Percentiles rank a stretch among this genome's conserved stretches.
These are phyloP conservation scores for Boletus rubescentipes DNA, from an alignment of 768 basidiomycete genomes.

Conservation along the genomic window DNA sequence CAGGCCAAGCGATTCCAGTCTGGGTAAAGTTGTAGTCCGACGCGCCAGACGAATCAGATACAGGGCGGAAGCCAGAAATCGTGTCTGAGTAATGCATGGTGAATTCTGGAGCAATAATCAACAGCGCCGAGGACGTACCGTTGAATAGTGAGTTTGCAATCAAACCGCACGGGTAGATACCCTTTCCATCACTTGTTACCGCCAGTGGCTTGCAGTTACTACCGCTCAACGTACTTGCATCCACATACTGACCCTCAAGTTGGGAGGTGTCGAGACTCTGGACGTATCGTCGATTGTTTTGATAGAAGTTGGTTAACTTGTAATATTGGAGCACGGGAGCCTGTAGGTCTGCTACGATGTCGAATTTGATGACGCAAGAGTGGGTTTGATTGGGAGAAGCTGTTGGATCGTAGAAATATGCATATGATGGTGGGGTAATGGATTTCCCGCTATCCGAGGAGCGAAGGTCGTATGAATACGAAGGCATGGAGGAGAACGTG, in stretches of 20 bases:
- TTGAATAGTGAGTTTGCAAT: slow-evolving; percentile 98
- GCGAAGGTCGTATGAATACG: slow-evolving; percentile 63
- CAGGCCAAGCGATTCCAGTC: slow-evolving; percentile 91
- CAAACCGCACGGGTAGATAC: slow-evolving; percentile 92
- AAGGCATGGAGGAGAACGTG: slow-evolving; percentile 54
- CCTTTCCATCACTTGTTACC: slow-evolving; percentile 43
- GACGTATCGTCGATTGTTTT: slow-evolving; percentile 98
- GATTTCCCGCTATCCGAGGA: slow-evolving; percentile 53
- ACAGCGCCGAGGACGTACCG: slow-evolving; percentile 45
- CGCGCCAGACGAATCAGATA: slow-evolving; percentile 39
- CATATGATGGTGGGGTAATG: slow-evolving; percentile 62
- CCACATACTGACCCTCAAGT: slow-evolving; percentile 70
- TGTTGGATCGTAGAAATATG: slow-evolving; percentile 58
- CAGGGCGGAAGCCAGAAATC: slow-evolving; percentile 58
- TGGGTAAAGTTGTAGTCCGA: slow-evolving; percentile 71
- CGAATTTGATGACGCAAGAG: slow-evolving; percentile 80
- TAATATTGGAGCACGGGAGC: slow-evolving; percentile 90
- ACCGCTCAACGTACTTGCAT: slow-evolving; percentile 46
- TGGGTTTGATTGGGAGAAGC: slow-evolving; percentile 45
- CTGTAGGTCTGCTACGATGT: slow-evolving; percentile 73
- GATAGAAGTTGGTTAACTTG: slow-evolving; percentile 94
- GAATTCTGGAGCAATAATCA: neutral
- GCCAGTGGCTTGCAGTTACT: slow-evolving; percentile 91
- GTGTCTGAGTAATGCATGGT: slow-evolving; percentile 58
- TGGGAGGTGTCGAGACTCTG: slow-evolving; percentile 86